Evolutionary conservation across 2,329 filamentous ascomycete species (phyloP).

Genomic region (Geosmithia flava): DNA sequence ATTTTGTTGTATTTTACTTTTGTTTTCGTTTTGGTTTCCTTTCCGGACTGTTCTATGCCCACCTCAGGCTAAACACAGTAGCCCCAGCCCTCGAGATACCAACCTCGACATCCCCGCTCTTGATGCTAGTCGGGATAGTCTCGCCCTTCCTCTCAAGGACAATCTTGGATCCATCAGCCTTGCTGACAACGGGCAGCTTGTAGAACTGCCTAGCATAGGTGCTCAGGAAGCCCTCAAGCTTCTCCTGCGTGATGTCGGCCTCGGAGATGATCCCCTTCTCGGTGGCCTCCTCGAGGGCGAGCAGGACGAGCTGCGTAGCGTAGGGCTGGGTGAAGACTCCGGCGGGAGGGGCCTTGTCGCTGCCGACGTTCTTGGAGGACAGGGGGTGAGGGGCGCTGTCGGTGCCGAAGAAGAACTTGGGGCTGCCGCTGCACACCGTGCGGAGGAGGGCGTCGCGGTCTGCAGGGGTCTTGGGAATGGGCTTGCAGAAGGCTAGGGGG

Average conservation of each 20-base stretch:
- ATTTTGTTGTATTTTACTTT: neutral
- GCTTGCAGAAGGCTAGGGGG: slow-evolving; percentile 56
- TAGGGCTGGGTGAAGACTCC: slow-evolving; percentile 73
- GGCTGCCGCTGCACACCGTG: slow-evolving; percentile 43
- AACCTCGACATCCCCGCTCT: slow-evolving; percentile 26
- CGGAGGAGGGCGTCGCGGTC: slow-evolving; percentile 62
- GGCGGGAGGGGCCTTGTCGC: slow-evolving; percentile 41
- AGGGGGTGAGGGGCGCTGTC: slow-evolving; percentile 55
- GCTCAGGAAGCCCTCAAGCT: slow-evolving; percentile 41
- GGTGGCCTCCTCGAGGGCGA: slow-evolving; percentile 48
- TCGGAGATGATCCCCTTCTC: slow-evolving; percentile 37
- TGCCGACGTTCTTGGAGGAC: slow-evolving; percentile 34
- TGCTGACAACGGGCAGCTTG: slow-evolving; percentile 16
- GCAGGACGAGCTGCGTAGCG: slow-evolving; percentile 51
- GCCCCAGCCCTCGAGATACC: slow-evolving; percentile 28
- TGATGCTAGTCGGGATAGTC: slow-evolving; percentile 24
- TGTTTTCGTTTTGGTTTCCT: neutral
- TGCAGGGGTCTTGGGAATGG: slow-evolving; percentile 59
- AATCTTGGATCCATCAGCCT: slow-evolving; percentile 13
- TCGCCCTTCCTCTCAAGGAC: slow-evolving; percentile 27
- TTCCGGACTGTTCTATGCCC: slow-evolving; percentile 8
- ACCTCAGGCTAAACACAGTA: slow-evolving; percentile 27
- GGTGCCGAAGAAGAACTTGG: slow-evolving; percentile 60
- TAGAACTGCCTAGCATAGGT: slow-evolving; percentile 42
- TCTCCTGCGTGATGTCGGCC: slow-evolving; percentile 39